phyloP scores from a whole-genome alignment of 2,329 filamentous ascomycete genomes.

The Xylaria multiplex region DNA sequence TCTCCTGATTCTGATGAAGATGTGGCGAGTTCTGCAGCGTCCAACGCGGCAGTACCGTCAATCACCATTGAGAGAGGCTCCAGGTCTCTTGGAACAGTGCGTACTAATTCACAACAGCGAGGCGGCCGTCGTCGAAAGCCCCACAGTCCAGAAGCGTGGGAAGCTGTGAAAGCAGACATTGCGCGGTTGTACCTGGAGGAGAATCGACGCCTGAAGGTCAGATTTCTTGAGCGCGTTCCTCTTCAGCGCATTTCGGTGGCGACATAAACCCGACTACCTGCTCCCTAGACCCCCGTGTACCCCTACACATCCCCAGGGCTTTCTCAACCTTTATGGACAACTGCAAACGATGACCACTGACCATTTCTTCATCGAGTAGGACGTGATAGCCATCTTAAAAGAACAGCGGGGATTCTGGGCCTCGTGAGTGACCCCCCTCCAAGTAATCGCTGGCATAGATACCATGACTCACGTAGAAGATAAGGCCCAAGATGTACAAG shows the following conservation, averaged over 20 bases:
- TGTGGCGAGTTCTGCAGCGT: conserved; percentile 12
- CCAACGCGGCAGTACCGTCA: conserved; percentile 18
- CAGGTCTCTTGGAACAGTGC: conserved; percentile 16
- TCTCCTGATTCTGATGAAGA: conserved; percentile 25
- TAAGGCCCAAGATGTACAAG: conserved; percentile 49
- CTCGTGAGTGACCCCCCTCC: conserved; percentile 41
- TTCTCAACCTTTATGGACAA: background rate
- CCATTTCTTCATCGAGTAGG: conserved; percentile 31
- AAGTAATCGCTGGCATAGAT: background rate
- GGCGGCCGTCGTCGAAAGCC: conserved; percentile 40
- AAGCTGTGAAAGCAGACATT: conserved; percentile 44
- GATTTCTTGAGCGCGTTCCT: conserved; percentile 11
- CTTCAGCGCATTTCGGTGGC: background rate
- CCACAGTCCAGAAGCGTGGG: conserved; percentile 41
- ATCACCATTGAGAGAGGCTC: conserved; percentile 16
- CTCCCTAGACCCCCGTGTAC: background rate
- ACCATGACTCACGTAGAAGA: conserved; percentile 17
- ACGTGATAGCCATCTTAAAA: conserved; percentile 47
- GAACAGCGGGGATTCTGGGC: conserved; percentile 43
- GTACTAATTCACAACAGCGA: conserved; percentile 15
- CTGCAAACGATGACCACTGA: conserved; percentile 11
- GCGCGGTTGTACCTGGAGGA: conserved; percentile 45
- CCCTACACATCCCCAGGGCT: background rate
- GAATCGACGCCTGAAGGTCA: conserved; percentile 46
- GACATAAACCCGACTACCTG: background rate